Evolutionary conservation across 1,284 basidiomycete genomes (phyloP).

Genomic region (Ustilago sp.): DNA sequence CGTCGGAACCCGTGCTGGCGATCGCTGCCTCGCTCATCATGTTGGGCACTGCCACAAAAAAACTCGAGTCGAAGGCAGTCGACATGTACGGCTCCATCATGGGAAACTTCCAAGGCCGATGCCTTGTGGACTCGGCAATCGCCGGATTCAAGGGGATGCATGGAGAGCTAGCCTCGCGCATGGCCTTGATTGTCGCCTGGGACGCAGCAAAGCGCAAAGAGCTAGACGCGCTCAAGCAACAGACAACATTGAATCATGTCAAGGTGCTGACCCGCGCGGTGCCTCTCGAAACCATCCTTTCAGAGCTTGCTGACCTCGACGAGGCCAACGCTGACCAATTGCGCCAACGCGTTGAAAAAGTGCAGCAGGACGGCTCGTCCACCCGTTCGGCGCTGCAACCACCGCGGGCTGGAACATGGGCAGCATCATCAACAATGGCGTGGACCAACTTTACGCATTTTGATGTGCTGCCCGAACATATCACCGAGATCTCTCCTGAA

Average conservation of each 20-base stretch:
- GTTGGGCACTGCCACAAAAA: slow-evolving; percentile 6
- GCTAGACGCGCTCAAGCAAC: neutral
- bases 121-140: neutral
- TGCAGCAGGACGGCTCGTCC: neutral
- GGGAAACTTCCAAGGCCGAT: slow-evolving; percentile 1
- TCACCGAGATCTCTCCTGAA: slow-evolving; percentile 15
- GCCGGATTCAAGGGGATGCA: slow-evolving; percentile 1
- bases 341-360: neutral
- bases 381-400: too few relatives aligned
- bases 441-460: slow-evolving; percentile 35
- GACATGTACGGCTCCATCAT: slow-evolving; percentile 6
- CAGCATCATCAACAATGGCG: neutral
- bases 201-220: slow-evolving; percentile 16
- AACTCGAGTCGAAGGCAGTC: neutral
- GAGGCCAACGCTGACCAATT: neutral
- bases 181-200: slow-evolving; percentile 14
- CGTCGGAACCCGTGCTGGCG: slow-evolving; percentile 11
- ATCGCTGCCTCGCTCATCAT: slow-evolving; percentile 18
- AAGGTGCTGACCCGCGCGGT: neutral
- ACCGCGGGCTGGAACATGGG: neutral
- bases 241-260: neutral
- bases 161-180: slow-evolving; percentile 19
- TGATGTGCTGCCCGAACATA: slow-evolving; percentile 7
- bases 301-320: neutral
- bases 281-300: slow-evolving; percentile 8